Evolutionary conservation across 1,139 yeast species (phyloP).

Genomic region (Scheffersomyces titani): DNA sequence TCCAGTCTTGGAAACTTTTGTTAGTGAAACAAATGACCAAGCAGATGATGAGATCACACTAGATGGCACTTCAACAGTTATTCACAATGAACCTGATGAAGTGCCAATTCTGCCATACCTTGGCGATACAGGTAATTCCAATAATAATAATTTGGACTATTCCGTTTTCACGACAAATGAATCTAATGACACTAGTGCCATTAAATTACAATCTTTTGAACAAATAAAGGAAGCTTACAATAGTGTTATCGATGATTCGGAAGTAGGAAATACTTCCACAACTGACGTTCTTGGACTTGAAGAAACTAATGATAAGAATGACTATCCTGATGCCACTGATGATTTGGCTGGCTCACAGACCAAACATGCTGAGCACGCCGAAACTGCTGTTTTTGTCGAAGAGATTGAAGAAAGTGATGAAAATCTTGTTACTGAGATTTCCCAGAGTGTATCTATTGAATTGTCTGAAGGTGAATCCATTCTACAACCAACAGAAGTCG

Average conservation of each 20-base stretch:
- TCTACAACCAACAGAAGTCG: background rate
- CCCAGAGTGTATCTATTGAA: background rate
- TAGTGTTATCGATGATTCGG: background rate
- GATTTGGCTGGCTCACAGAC: conserved; percentile 2
- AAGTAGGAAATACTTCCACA: background rate
- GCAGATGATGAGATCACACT: conserved; percentile 5
- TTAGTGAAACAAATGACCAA: conserved; percentile 1
- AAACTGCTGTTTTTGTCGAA: conserved; percentile 1
- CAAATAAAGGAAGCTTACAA: background rate
- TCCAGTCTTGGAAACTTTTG: conserved; percentile 4
- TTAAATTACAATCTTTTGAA: background rate
- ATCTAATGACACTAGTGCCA: background rate
- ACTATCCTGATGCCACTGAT: conserved; percentile 4
- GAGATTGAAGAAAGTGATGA: conserved; percentile 2
- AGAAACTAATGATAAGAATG: background rate
- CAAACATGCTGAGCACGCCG: conserved; percentile 1
- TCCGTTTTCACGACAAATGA: background rate
- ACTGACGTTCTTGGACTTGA: conserved; percentile 2
- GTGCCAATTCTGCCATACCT: background rate
- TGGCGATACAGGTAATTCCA: background rate
- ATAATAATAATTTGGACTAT: no score
- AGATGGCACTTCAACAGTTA: background rate
- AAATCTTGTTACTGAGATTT: background rate
- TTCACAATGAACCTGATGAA: background rate
- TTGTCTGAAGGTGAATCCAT: conserved; percentile 1